These are phyloP conservation scores for Suillus spraguei DNA, from an alignment of 768 basidiomycete genomes.

Conservation along the genomic window DNA sequence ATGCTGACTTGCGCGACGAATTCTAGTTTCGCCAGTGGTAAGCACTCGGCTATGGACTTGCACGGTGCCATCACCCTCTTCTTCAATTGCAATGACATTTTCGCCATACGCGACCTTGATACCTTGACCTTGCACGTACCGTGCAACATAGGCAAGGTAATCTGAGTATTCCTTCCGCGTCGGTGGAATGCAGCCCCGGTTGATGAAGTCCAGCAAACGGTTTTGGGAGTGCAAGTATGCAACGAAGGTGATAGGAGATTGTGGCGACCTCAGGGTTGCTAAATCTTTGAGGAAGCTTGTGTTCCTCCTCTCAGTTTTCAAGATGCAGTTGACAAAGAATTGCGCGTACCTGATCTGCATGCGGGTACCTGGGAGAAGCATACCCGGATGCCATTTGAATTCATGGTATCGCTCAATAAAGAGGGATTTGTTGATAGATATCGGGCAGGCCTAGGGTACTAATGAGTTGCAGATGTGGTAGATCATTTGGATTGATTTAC, in stretches of 20 bases:
- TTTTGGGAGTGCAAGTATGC: conserved; percentile 52
- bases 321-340: not conserved
- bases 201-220: conserved; percentile 54
- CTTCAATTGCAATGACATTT: conserved; percentile 44
- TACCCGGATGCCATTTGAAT: conserved; percentile 59
- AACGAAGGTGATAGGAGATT: conserved; percentile 54
- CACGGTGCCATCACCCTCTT: conserved; percentile 37
- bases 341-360: conserved; percentile 53
- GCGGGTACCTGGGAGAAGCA: conserved; percentile 51
- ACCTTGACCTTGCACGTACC: conserved; percentile 44
- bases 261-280: conserved; percentile 52
- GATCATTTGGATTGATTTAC: conserved; percentile 14
- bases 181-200: conserved; percentile 51
- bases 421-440: conserved; percentile 34
- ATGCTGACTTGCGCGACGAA: conserved; percentile 43
- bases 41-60: conserved; percentile 40
- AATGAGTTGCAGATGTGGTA: conserved; percentile 8
- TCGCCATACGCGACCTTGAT: conserved; percentile 47
- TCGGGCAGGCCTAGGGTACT: conserved; percentile 13
- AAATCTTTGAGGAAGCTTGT: conserved; percentile 55
- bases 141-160: conserved; percentile 55
- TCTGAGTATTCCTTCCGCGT: conserved; percentile 56
- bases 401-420: conserved; percentile 51
- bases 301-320: conserved; percentile 13
- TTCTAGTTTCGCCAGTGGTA: conserved; percentile 35